Evolutionary conservation across 345 rosid genomes (phyloP).

Genomic region (Eucalyptus curtisii): DNA sequence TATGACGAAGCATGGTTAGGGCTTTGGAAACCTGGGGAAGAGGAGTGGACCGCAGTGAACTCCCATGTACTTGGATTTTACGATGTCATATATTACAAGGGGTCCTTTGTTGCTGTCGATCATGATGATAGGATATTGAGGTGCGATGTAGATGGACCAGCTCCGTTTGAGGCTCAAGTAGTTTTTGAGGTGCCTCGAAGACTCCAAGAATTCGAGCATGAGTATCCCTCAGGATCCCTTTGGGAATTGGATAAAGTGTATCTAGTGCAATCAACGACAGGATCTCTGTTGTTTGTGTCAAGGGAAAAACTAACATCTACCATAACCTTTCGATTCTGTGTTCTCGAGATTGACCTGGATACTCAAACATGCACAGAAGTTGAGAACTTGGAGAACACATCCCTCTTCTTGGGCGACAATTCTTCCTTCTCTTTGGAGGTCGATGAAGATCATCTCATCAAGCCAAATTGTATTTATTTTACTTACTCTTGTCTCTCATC

Average conservation of each 20-base stretch:
- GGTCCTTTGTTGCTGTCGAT: too few species aligned
- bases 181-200: background rate
- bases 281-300: background rate
- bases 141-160: too few species aligned
- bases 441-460: background rate
- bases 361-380: background rate
- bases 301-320: background rate
- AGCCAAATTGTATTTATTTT: background rate
- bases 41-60: too few species aligned
- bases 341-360: background rate
- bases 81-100: too few species aligned
- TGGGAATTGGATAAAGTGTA: background rate
- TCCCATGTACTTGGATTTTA: fast-evolving
- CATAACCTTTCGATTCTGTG: background rate
- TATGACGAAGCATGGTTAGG: fast-evolving
- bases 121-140: too few species aligned
- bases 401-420: background rate
- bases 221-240: too few species aligned
- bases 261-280: background rate
- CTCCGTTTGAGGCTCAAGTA: background rate
- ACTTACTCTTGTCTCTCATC: background rate
- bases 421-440: background rate
- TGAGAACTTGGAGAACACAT: background rate
- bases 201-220: background rate
- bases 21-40: background rate